Percentiles rank a stretch among this genome's conserved stretches.
phyloP scores from a whole-genome alignment of 2,329 filamentous ascomycete species.

The Aspergillus intermedius region DNA sequence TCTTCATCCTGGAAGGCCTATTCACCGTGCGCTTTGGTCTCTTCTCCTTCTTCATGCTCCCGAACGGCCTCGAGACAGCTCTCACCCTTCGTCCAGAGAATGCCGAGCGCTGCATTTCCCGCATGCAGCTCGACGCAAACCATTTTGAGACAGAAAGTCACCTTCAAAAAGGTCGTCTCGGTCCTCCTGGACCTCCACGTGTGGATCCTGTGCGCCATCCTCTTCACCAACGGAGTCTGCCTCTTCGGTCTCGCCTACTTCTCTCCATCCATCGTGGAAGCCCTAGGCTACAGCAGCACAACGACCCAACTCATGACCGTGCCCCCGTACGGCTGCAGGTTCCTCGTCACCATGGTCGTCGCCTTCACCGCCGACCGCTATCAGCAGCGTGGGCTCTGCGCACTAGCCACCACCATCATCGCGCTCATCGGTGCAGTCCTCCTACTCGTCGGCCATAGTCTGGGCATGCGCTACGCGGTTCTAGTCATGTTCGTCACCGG shows the following conservation, averaged over 20 bases:
- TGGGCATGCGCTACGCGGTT: conserved; percentile 5
- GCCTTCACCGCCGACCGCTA: conserved; percentile 23
- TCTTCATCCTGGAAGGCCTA: too few species aligned
- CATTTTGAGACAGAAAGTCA: conserved; percentile 8
- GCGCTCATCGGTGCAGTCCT: conserved; percentile 9
- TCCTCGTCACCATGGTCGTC: conserved; percentile 16
- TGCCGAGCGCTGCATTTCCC: conserved; percentile 16
- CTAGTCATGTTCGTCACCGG: conserved; percentile 8
- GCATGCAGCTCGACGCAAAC: conserved; percentile 9
- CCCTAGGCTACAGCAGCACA: conserved; percentile 20
- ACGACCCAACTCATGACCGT: conserved; percentile 28
- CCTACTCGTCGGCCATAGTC: conserved; percentile 1
- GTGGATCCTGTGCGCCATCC: conserved; percentile 4
- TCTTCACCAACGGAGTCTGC: conserved; percentile 10
- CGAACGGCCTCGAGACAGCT: conserved; percentile 58
- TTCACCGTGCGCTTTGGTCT: conserved; percentile 32
- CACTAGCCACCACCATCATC: conserved; percentile 12
- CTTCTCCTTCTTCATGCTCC: conserved; percentile 50
- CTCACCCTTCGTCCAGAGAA: conserved; percentile 50
- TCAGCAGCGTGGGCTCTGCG: conserved; percentile 20
- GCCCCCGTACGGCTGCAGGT: conserved; percentile 22
- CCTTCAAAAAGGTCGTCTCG: conserved; percentile 4
- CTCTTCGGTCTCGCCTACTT: conserved; percentile 17
- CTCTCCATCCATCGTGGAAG: conserved; percentile 22
- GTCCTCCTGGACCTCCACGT: conserved; percentile 9